These are phyloP conservation scores for Phlyctochytrium arcticum DNA, from an alignment of 192 early-diverging fungal genomes.

Conservation along the genomic window DNA sequence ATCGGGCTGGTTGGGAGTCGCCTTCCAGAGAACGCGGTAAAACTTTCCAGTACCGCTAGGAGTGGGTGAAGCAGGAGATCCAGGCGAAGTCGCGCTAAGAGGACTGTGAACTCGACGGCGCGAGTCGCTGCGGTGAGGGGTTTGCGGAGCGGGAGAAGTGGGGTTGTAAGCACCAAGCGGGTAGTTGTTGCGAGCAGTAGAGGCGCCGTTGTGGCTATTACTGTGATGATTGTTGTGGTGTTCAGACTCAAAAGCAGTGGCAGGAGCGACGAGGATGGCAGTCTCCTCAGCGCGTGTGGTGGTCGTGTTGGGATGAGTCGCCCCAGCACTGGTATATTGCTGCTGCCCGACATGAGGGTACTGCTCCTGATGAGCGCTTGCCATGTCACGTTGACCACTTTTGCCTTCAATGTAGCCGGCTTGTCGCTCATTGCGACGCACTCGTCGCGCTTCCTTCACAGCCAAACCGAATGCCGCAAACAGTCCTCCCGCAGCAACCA, in stretches of 20 bases:
- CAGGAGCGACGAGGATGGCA: too few relatives aligned
- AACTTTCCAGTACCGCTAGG: not conserved
- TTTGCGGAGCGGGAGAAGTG: not conserved
- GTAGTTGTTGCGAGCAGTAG: too few relatives aligned
- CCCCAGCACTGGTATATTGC: not conserved
- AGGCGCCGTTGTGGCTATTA: too few relatives aligned
- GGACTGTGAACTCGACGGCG: slow-evolving; percentile 15
- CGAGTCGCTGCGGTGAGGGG: slow-evolving; percentile 12
- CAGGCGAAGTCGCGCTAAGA: not conserved
- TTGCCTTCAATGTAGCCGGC: not conserved
- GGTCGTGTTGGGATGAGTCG: not conserved
- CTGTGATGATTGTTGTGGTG: too few relatives aligned
- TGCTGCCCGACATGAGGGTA: too few relatives aligned
- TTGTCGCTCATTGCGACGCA: not conserved
- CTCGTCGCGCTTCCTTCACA: not conserved
- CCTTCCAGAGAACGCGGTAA: slow-evolving; percentile 12
- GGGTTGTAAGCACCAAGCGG: not conserved
- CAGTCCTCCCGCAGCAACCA: not conserved
- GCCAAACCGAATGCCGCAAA: slow-evolving; percentile 2
- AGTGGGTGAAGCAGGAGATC: not conserved
- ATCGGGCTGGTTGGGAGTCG: slow-evolving; percentile 9
- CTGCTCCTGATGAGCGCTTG: not conserved
- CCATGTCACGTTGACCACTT: not conserved
- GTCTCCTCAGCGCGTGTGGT: too few relatives aligned
- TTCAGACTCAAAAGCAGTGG: too few relatives aligned